These are phyloP conservation scores for Nepenthes mirabilis DNA, from an alignment of 148 eudicot genomes.

Conservation along the genomic window DNA sequence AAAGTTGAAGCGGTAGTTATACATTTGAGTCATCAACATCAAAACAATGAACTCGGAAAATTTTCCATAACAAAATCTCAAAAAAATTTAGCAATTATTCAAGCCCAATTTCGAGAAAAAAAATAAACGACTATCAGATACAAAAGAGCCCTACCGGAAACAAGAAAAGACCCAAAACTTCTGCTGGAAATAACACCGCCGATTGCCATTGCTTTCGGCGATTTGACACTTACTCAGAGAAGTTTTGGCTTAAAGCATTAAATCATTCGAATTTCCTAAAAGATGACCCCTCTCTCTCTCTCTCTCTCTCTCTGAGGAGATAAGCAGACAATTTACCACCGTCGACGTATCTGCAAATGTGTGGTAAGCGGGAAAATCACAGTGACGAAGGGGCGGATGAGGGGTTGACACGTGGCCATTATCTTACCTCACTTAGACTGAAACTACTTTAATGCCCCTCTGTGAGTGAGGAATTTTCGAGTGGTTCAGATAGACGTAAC, in stretches of 20 bases:
- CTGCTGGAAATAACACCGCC: conserved; percentile 63
- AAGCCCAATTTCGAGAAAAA: background rate
- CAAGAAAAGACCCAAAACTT: conserved; percentile 43
- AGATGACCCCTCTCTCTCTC: no score
- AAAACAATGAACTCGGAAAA: background rate
- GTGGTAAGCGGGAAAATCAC: background rate
- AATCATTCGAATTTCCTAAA: no score
- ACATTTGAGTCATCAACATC: no score
- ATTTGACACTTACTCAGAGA: no score
- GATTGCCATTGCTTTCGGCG: conserved; percentile 49
- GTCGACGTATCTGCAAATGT: background rate
- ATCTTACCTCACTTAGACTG: background rate
- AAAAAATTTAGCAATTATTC: background rate
- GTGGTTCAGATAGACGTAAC: no score
- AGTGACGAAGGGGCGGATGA: background rate
- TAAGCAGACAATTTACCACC: background rate
- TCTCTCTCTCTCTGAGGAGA: background rate
- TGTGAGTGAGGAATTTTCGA: no score
- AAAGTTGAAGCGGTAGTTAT: no score
- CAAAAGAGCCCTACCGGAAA: conserved; percentile 35
- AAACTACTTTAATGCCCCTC: no score
- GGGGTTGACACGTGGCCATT: background rate
- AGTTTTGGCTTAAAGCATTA: no score
- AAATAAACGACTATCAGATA: background rate
- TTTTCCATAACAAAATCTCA: background rate